Evolutionary conservation across 164 flowering plant species (phyloP).

Genomic region (Vitis cinerea): DNA sequence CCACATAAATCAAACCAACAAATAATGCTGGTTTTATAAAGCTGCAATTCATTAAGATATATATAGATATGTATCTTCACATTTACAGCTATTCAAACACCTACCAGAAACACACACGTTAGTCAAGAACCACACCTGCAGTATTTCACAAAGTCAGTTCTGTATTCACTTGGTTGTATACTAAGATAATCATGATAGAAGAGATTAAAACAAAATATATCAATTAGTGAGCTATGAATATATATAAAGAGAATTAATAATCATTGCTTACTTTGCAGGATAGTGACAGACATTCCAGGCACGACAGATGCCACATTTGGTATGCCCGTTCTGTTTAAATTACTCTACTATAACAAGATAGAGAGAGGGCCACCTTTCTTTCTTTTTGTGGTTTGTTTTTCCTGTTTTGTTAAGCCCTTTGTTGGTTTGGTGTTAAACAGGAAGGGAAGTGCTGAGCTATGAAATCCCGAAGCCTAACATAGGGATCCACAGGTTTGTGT

Average conservation of each 20-base stretch:
- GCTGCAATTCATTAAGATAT: no score
- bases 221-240: neutral
- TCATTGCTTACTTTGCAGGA: constrained; percentile 40
- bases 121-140: no score
- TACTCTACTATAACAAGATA: neutral
- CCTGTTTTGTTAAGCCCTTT: neutral
- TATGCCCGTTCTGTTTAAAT: constrained; percentile 20
- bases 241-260: neutral
- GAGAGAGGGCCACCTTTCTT: no score
- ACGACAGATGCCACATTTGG: constrained; percentile 82
- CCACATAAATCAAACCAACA: no score
- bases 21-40: no score
- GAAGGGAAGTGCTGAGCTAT: constrained; percentile 62
- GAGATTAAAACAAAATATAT: neutral
- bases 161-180: no score
- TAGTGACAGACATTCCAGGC: constrained; percentile 86
- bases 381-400: neutral
- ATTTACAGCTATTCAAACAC: no score
- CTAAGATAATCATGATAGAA: no score
- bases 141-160: no score
- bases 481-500: constrained; percentile 82
- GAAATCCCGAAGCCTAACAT: constrained; percentile 65
- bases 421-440: constrained; percentile 25
- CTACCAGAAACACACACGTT: no score
- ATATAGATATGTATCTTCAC: no score